Percentiles rank a stretch among this genome's conserved stretches.
phyloP scores from a whole-genome alignment of 2,329 filamentous ascomycete species.

The Aureobasidium subglaciale region DNA sequence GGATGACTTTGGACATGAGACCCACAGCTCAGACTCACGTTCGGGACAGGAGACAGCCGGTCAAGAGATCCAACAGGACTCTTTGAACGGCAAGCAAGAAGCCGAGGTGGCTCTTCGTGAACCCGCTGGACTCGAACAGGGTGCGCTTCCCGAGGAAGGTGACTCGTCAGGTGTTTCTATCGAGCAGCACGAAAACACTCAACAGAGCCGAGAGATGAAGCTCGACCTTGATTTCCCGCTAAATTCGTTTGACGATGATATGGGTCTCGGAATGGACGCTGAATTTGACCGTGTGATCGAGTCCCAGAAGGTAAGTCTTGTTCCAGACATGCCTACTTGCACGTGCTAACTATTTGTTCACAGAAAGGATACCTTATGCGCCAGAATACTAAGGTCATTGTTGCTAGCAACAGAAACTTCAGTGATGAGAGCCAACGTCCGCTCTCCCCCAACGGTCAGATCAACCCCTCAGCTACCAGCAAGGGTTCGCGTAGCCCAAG shows the following conservation, averaged over 20 bases:
- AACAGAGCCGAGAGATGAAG: slow-evolving; percentile 20
- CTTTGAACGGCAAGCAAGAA: not conserved
- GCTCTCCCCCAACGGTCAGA: slow-evolving; percentile 31
- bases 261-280: slow-evolving; percentile 75
- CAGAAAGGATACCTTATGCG: slow-evolving; percentile 98
- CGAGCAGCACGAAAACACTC: not conserved
- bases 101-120: slow-evolving; percentile 15
- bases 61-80: not conserved
- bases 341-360: slow-evolving; percentile 33
- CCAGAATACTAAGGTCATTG: slow-evolving; percentile 94
- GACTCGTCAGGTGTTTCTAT: not conserved
- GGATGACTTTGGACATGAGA: not conserved
- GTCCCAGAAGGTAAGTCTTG: slow-evolving; percentile 79
- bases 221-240: slow-evolving; percentile 65
- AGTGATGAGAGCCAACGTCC: slow-evolving; percentile 41
- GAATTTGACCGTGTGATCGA: slow-evolving; percentile 96
- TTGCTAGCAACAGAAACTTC: slow-evolving; percentile 65
- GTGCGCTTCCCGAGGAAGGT: slow-evolving; percentile 8
- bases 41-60: slow-evolving; percentile 16
- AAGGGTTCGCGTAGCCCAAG: slow-evolving; percentile 59
- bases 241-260: slow-evolving; percentile 60
- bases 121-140: slow-evolving; percentile 20
- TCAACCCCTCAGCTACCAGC: slow-evolving; percentile 30
- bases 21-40: not conserved
- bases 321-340: slow-evolving; percentile 17